A percentile compares a stretch with the other conserved stretches of the same genome.
Conservation (phyloP, 1,284 basidiomycete genomes). For the Paramarasmius palmivorus region DNA sequence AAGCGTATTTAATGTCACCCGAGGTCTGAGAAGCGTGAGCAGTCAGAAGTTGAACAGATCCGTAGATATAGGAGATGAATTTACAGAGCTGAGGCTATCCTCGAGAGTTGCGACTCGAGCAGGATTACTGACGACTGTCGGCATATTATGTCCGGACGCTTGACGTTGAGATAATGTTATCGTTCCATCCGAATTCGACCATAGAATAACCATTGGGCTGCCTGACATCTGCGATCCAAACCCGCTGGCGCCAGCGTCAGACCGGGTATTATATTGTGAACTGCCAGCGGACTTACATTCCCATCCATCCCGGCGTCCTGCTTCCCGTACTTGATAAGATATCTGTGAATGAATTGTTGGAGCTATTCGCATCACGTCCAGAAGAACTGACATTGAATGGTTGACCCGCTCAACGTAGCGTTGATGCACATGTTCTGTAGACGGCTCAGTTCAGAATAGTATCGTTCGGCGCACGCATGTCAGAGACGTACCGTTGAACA, state of each 20-base stretch:
- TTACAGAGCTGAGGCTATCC: conserved; percentile 37
- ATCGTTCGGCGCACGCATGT: background rate
- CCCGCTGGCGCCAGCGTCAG: conserved; percentile 37
- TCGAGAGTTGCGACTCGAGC: conserved; percentile 44
- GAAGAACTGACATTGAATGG: conserved; percentile 39
- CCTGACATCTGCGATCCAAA: conserved; percentile 54
- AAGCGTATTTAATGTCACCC: conserved; percentile 41
- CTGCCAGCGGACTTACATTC: conserved; percentile 37
- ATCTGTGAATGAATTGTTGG: conserved; percentile 29
- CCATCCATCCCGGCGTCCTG: conserved; percentile 52
- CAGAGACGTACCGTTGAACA: conserved; percentile 18
- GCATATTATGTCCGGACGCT: conserved; percentile 45
- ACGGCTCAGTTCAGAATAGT: background rate
- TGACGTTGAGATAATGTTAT: conserved; percentile 62
- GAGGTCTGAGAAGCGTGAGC: conserved; percentile 29
- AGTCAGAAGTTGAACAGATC: background rate
- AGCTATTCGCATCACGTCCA: background rate
- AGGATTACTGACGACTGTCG: conserved; percentile 50
- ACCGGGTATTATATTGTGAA: conserved; percentile 2
- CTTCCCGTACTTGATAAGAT: conserved; percentile 38
- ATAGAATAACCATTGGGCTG: conserved; percentile 65
- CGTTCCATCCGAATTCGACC: conserved; percentile 55
- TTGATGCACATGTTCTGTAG: conserved; percentile 41
- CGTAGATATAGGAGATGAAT: background rate
- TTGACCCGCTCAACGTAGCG: conserved; percentile 42